Evolutionary conservation across 345 rosid genomes (phyloP).

Genomic region (Combretum micranthum): DNA sequence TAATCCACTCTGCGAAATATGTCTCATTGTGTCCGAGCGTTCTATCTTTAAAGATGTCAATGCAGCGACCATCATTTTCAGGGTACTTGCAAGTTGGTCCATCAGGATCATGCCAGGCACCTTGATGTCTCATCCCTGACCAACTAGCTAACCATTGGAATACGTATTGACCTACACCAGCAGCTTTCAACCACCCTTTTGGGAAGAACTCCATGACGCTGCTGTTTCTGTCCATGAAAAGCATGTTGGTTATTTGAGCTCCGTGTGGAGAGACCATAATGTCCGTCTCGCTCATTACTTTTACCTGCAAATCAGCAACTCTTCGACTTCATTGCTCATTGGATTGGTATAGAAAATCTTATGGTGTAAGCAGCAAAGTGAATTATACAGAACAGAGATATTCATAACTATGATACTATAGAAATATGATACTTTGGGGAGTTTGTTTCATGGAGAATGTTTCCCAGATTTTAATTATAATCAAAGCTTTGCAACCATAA

Average conservation of each 20-base stretch:
- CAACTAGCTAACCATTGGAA: slow-evolving; percentile 56
- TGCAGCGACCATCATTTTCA: slow-evolving; percentile 49
- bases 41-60: slow-evolving; percentile 43
- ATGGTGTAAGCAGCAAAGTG: no score
- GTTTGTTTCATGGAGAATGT: no score
- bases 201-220: slow-evolving; percentile 71
- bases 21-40: slow-evolving; percentile 48
- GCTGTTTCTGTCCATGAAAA: slow-evolving; percentile 59
- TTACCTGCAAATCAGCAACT: slow-evolving; percentile 24
- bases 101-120: slow-evolving; percentile 58
- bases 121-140: slow-evolving; percentile 68
- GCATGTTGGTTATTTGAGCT: slow-evolving; percentile 63
- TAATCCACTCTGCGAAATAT: slow-evolving; percentile 41
- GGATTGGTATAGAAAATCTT: no score
- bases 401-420: no score
- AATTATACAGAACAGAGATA: no score
- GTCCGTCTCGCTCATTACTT: slow-evolving; percentile 51
- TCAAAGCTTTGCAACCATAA: no score
- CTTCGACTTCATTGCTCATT: no score
- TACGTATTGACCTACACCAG: slow-evolving; percentile 67
- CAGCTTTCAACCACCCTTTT: slow-evolving; percentile 60
- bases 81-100: slow-evolving; percentile 43
- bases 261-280: slow-evolving; percentile 60
- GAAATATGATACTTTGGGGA: no score
- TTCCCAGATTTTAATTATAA: no score